phyloP scores from a whole-genome alignment of 352 stramenopile genomes.

The Phytophthora boehmeriae region DNA sequence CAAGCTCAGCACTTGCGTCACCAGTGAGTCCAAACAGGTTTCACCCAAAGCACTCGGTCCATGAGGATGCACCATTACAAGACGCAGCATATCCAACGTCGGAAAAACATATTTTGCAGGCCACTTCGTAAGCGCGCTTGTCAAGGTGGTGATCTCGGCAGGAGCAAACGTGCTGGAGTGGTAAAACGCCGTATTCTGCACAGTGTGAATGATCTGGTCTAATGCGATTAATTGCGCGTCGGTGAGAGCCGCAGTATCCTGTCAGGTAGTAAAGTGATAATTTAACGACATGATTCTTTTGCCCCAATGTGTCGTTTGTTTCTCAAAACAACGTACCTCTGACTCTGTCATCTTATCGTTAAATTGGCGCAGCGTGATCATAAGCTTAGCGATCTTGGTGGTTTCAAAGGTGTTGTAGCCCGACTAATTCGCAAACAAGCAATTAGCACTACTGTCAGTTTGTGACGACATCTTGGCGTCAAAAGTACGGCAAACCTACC shows the following conservation, averaged over 20 bases:
- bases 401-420: slow-evolving; percentile 94
- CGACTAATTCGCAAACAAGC: slow-evolving; percentile 35
- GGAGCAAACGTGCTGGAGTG: slow-evolving; percentile 89
- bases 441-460: slow-evolving; percentile 14
- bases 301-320: not conserved
- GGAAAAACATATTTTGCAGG: slow-evolving; percentile 86
- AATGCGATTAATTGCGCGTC: slow-evolving; percentile 65
- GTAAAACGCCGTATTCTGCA: slow-evolving; percentile 90
- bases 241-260: slow-evolving; percentile 29
- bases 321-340: slow-evolving; percentile 41
- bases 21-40: slow-evolving; percentile 38
- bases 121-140: slow-evolving; percentile 72
- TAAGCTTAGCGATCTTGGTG: slow-evolving; percentile 92
- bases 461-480: slow-evolving; percentile 5
- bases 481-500: slow-evolving; percentile 26
- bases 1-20: slow-evolving; percentile 44
- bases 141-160: slow-evolving; percentile 65
- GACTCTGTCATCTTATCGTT: slow-evolving; percentile 76
- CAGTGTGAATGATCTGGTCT: slow-evolving; percentile 58
- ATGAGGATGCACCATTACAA: slow-evolving; percentile 91
- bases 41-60: slow-evolving; percentile 50
- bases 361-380: slow-evolving; percentile 91
- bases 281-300: not conserved
- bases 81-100: slow-evolving; percentile 90
- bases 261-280: slow-evolving; percentile 3